A percentile compares a stretch with the other conserved stretches of the same genome.
Conservation (phyloP, 1,139 yeast genomes). For the Diutina catenulata region DNA sequence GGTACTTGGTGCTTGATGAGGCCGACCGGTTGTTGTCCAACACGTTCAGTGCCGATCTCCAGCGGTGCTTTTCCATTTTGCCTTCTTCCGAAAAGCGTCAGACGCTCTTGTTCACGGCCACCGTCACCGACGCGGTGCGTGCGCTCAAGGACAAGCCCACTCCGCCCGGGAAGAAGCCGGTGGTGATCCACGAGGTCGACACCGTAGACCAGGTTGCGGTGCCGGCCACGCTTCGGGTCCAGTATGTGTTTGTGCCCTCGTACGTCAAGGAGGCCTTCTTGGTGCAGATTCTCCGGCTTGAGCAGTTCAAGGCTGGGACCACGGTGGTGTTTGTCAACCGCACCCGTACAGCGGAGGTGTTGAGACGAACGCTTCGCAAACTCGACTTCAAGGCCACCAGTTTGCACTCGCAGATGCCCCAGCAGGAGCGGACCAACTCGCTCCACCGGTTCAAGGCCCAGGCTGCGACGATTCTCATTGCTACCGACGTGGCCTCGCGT, state of each 20-base stretch:
- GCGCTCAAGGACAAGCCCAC: slow-evolving; percentile 61
- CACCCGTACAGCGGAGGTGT: slow-evolving; percentile 78
- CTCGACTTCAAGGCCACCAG: slow-evolving; percentile 78
- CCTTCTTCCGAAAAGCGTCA: slow-evolving; percentile 70
- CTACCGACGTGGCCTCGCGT: slow-evolving; percentile 95
- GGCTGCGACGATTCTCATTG: slow-evolving; percentile 83
- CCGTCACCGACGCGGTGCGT: slow-evolving; percentile 87
- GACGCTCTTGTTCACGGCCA: slow-evolving; percentile 87
- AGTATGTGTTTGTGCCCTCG: slow-evolving; percentile 54
- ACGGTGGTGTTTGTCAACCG: slow-evolving; percentile 86
- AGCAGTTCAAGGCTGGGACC: slow-evolving; percentile 51
- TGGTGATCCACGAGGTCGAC: slow-evolving; percentile 76
- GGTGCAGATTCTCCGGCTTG: slow-evolving; percentile 51
- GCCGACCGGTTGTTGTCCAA: slow-evolving; percentile 85
- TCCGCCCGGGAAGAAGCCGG: slow-evolving; percentile 49
- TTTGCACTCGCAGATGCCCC: slow-evolving; percentile 92
- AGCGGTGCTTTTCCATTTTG: slow-evolving; percentile 55
- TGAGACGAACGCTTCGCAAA: slow-evolving; percentile 62
- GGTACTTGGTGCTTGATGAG: slow-evolving; percentile 83
- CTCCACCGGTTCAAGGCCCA: slow-evolving; percentile 88
- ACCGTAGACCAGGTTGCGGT: slow-evolving; percentile 60
- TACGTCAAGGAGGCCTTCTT: slow-evolving; percentile 87
- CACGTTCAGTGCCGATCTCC: slow-evolving; percentile 72
- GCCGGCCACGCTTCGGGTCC: slow-evolving; percentile 58
- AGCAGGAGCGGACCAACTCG: slow-evolving; percentile 79